A percentile compares a stretch with the other conserved stretches of the same genome.
These are phyloP conservation scores for Spiraea crenata DNA, from an alignment of 331 rosid species.

Conservation along the genomic window DNA sequence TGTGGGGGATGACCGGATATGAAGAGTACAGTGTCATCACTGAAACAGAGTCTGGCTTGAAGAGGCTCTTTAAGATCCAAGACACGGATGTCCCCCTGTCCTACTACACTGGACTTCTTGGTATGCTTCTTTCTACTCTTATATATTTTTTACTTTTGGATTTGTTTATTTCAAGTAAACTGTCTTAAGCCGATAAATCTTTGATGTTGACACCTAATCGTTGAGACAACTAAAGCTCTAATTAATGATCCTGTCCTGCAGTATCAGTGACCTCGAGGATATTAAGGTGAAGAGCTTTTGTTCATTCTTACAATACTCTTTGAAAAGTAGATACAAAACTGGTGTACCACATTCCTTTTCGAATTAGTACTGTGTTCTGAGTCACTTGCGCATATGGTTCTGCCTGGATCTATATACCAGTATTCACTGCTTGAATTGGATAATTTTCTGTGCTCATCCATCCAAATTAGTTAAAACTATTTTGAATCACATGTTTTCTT, in stretches of 20 bases:
- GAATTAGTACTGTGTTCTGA: too few relatives aligned
- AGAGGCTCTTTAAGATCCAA: conserved; percentile 5
- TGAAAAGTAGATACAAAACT: too few relatives aligned
- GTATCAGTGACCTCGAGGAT: too few relatives aligned
- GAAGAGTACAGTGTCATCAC: conserved; percentile 19
- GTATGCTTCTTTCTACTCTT: neutral
- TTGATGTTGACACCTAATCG: neutral
- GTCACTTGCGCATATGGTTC: too few relatives aligned
- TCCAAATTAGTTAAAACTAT: neutral
- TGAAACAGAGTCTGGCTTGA: neutral
- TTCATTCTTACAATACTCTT: too few relatives aligned
- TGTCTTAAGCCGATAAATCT: neutral
- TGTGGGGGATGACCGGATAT: conserved; percentile 24
- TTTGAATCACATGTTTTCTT: neutral
- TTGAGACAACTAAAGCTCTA: too few relatives aligned
- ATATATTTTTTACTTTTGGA: too few relatives aligned
- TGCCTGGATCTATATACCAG: neutral
- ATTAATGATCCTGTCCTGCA: too few relatives aligned
- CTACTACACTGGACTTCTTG: neutral
- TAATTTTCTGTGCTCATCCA: neutral
- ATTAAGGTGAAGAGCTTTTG: too few relatives aligned
- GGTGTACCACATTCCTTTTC: too few relatives aligned
- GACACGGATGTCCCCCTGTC: neutral
- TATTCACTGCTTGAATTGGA: neutral
- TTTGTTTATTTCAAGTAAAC: neutral